Evolutionary conservation across 2,329 filamentous ascomycete species (phyloP).

Genomic region (Diaporthe sp.): DNA sequence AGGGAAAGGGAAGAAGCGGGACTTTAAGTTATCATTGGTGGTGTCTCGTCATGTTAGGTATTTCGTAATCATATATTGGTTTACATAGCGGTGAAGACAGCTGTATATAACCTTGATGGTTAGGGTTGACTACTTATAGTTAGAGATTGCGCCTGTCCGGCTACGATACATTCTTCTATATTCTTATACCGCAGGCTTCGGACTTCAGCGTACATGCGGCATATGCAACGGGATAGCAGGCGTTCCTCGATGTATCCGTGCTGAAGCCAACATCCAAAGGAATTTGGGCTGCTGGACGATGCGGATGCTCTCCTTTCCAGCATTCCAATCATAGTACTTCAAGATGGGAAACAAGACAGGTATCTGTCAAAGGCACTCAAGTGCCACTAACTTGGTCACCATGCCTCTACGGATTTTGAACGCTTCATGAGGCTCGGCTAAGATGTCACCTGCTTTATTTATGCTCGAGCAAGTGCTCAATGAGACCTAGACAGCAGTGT

Average conservation of each 20-base stretch:
- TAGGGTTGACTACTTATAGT: too few species aligned
- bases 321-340: background rate
- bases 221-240: background rate
- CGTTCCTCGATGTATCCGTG: background rate
- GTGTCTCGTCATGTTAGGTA: background rate
- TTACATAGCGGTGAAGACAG: background rate
- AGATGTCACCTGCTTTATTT: background rate
- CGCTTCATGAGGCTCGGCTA: background rate
- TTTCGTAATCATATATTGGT: background rate
- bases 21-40: background rate
- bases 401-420: too few species aligned
- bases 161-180: background rate
- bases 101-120: background rate
- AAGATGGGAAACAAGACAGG: background rate
- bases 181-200: background rate
- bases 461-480: background rate
- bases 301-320: background rate
- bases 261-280: background rate
- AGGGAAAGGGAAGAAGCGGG: conserved; percentile 23
- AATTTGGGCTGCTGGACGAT: background rate
- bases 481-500: background rate
- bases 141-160: too few species aligned
- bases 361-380: background rate
- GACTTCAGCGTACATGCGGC: background rate
- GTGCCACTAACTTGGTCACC: background rate